Base-by-base conservation (phyloP, 2,329 filamentous ascomycete genomes). In the Mycosphaerella arachidis region DNA sequence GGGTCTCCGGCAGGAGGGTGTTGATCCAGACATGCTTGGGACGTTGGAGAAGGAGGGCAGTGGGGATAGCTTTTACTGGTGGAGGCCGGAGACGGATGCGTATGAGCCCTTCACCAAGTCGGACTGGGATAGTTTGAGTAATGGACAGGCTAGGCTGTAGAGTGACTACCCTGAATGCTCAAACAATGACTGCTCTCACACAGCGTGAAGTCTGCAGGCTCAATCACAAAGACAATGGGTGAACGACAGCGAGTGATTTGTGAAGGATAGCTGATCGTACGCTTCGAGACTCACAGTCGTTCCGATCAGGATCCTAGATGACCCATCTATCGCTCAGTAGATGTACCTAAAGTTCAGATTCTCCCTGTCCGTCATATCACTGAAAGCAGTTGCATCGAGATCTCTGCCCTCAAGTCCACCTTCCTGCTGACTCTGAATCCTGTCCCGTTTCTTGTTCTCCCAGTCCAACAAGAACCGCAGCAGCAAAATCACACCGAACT, bases 1-100 rank as follows among this genome's bases (percentile, higher is more conserved):
- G 1, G 86, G 86, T 0, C 75, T 91, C 52, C 80, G 87, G 68
- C 82, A 84, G 50, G 86, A 89, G 64, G 88, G 88, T 0, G 82
- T 89, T n/a, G 83, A 90, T 71, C 82, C 85, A 2, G 73, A 72
- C 2, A 76, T 77, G 59, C 66, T 79, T n/a, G 78, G 72, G 76
- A 81, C 64, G 76, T 76, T 45, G 64, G 72, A 48, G 76, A 69
- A 71, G 29, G 76, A 73, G 12, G 75, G 76, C 0, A 68, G 67
- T 48, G 69, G 70, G 27, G 79, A 85, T 72, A 73, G 70, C 20
- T 72, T 85, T 46, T 71, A 81, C 53, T 85, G 81, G 81, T 71
- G 79, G 63, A 74, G 75, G 16, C 67, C 71, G 8, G 72, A 78
- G 4, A 77, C 79, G 37, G 79, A 78, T 1, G 56, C 66, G 2